Conservation (phyloP, 2,329 filamentous ascomycete genomes). For the Monosporascus cannonballus region DNA sequence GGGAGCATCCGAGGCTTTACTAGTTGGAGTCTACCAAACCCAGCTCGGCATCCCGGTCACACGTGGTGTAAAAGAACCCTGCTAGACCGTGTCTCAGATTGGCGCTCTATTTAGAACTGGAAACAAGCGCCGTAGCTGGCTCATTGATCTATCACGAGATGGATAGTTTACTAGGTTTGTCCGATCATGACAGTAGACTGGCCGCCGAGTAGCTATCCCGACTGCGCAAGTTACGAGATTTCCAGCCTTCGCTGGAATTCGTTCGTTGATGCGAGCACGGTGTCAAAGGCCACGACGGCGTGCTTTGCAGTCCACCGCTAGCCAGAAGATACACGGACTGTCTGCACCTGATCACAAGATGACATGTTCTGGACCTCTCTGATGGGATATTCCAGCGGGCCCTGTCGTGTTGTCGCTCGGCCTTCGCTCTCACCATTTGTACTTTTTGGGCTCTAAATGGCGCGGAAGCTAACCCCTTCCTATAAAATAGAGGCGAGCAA, state of each 20-base stretch:
- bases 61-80: neutral
- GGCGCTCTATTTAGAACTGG: neutral
- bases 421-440: neutral
- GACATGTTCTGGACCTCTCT: neutral
- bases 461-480: slow-evolving; percentile 6
- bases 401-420: too few relatives aligned
- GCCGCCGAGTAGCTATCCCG: neutral
- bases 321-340: neutral
- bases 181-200: neutral
- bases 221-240: neutral
- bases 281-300: neutral
- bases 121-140: too few relatives aligned
- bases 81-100: neutral
- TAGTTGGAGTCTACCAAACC: neutral
- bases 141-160: neutral
- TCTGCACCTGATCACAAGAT: neutral
- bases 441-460: neutral
- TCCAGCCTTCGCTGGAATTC: too few relatives aligned
- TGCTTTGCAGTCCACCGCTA: neutral
- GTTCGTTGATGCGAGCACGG: neutral
- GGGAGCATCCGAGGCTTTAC: neutral
- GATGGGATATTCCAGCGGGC: neutral
- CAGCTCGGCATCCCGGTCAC: neutral
- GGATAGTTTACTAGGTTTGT: neutral
- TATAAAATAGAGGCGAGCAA: slow-evolving; percentile 24